Evolutionary conservation across 148 eudicot species (phyloP), one percentile per base, ranked within the genome.

Genomic region (Vaccinium macrocarpon): DNA sequence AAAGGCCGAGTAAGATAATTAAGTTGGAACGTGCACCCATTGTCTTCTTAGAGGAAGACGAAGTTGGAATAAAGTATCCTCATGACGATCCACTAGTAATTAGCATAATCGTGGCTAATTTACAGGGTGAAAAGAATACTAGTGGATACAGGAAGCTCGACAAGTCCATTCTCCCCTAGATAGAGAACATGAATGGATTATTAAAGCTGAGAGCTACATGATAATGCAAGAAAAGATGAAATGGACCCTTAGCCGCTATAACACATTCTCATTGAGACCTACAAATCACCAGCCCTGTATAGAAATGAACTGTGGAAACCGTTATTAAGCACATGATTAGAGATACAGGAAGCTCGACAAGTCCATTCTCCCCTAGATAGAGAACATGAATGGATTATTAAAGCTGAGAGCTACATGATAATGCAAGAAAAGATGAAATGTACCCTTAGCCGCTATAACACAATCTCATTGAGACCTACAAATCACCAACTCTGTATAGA

Each of bases 341-440:
- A n/a, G n/a, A 32, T 32, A 32, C 2, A 32, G 35, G 35, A 32
- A 32, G 35, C 35, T 32, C 35, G 35, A 1, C 35, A 3, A 70
- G 74, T 70, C 74, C 38, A 70, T 27, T 70, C 74, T 70, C 74
- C 74, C 74, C 38, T 29, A 27, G 46, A 27, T 14, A 25, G 38
- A 27, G 38, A 70, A 11, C 73, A 23, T 29, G 73, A 68, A 68
- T 2, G 73, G 32, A 68, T 16, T 12, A 27, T 27, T 23, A 4
- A 68, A 70, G 74, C 35, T 29, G 16, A 70, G 42, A 12, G 74
- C 74, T 29, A 70, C 74, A 70, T 70, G 74, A 70, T 29, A 25
- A 70, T 70, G 74, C 42, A 29, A 70, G 16, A 70, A 70, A 70
- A 70, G 74, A 70, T 70, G 16, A 70, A 27, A 64, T 64, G 32